Evolutionary conservation across 805 yeast species (phyloP), one percentile per base, ranked within the genome.

Genomic region (Candida glaebosa): DNA sequence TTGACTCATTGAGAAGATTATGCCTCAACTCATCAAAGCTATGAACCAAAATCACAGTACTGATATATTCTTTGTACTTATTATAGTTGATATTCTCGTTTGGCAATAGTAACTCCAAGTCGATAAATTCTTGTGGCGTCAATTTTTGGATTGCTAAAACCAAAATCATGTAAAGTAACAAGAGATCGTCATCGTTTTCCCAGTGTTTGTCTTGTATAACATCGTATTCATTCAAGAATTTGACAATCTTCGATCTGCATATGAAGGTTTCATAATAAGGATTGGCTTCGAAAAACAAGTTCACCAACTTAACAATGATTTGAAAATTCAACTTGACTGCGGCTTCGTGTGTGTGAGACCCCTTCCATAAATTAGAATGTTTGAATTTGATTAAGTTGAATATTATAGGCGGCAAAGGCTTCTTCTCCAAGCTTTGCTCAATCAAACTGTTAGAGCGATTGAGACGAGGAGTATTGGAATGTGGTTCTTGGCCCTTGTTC

Each of bases 161-260:
- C 22, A 76, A 52, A 17, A 76, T 61, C 71, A 73, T 70, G 32
- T 69, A 60, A 18, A 75, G 54, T 24, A 74, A 54, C 19, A 76
- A 59, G 48, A 75, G 51, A 45, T 75, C 79, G 49, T 75, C 78
- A 42, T 72, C 76, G 44, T 69, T 58, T 38, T 68, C 73, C 79
- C 79, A 73, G 15, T 60, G 63, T 34, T 54, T 47, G 34, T 61
- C 65, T 5, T 56, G 54, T 31, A 62, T 54, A 3, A 44, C 25
- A 8, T 53, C 59, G 50, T 71, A 68, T 16, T 60, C 57, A 14
- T 62, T 56, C 18, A 76, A 51, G 38, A 74, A 74, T 2, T 57
- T 56, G 4, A 69, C 39, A 1, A 73, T 51, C 6, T 58, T 56
- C 3, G 51, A 39, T 41, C 58, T 60, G 9, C 63, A 57, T 34